Conservation (phyloP, 75 land plant genomes). For the Selaginella tamariscina region DNA sequence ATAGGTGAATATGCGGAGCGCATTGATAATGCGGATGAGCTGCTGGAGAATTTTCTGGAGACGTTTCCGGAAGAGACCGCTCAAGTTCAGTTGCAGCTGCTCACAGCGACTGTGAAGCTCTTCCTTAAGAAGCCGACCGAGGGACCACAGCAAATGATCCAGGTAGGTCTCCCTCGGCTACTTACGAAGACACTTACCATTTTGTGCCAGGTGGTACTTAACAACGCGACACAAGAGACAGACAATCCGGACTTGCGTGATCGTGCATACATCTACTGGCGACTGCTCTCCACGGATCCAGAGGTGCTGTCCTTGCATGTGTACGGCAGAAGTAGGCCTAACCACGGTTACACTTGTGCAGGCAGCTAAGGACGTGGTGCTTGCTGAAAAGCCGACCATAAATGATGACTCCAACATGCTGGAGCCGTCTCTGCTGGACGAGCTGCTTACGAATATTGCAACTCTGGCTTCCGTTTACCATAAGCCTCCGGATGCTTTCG, state of each 20-base stretch:
- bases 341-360: neutral
- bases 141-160: slow-evolving; percentile 13
- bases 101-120: slow-evolving; percentile 4
- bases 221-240: slow-evolving; percentile 13
- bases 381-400: slow-evolving; percentile 10
- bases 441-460: slow-evolving; percentile 2
- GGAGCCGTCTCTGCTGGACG: slow-evolving; percentile 1
- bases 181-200: neutral
- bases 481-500: slow-evolving; percentile 97
- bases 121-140: slow-evolving; percentile 8
- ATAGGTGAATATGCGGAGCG: slow-evolving; percentile 9
- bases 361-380: slow-evolving; percentile 11
- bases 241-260: slow-evolving; percentile 7
- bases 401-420: slow-evolving; percentile 13
- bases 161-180: neutral
- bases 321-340: too few relatives aligned
- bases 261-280: slow-evolving; percentile 11
- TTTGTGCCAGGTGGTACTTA: neutral
- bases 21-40: slow-evolving; percentile 9
- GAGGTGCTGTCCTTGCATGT: slow-evolving; percentile 6
- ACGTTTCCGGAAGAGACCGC: slow-evolving; percentile 9
- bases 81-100: slow-evolving; percentile 9
- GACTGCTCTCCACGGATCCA: slow-evolving; percentile 2
- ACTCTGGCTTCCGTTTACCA: slow-evolving; percentile 38
- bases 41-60: slow-evolving; percentile 6